These are phyloP conservation scores for Chaetomium strumarium DNA, from an alignment of 2,329 filamentous ascomycete genomes.

Conservation along the genomic window DNA sequence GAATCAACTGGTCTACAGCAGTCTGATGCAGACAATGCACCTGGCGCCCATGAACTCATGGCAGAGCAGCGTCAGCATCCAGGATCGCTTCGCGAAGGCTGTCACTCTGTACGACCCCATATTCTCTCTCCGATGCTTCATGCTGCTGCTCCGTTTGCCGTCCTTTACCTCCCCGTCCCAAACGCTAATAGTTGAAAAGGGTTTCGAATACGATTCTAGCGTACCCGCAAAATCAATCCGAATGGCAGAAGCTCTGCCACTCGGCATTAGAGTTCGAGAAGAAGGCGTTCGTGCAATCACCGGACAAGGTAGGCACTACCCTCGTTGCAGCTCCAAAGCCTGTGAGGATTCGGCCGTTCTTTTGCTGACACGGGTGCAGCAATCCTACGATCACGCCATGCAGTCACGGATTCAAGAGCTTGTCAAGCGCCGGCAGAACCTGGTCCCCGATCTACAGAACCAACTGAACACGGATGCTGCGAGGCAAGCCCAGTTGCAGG, in stretches of 20 bases:
- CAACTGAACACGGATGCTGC: constrained; percentile 36
- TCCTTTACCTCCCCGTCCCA: background rate
- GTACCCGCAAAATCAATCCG: constrained; percentile 30
- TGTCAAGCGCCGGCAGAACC: constrained; percentile 44
- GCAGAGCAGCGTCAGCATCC: constrained; percentile 29
- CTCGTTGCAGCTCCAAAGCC: background rate
- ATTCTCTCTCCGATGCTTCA: background rate
- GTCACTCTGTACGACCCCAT: constrained; percentile 32
- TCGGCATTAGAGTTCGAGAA: constrained; percentile 44
- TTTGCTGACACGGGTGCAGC: constrained; percentile 32
- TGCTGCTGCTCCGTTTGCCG: background rate
- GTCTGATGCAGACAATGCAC: constrained; percentile 25
- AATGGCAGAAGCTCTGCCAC: constrained; percentile 37
- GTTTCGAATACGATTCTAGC: constrained; percentile 47
- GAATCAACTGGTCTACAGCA: constrained; percentile 14
- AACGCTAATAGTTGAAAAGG: constrained; percentile 30
- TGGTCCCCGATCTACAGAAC: constrained; percentile 45
- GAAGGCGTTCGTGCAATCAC: constrained; percentile 40
- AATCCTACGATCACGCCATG: constrained; percentile 46
- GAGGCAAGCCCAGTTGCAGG: constrained; percentile 25
- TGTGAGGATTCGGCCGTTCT: background rate
- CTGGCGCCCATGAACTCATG: constrained; percentile 26
- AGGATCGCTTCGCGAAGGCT: constrained; percentile 31
- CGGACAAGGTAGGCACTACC: constrained; percentile 40
- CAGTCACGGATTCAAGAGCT: constrained; percentile 42